Percentiles rank a stretch among this genome's conserved stretches.
Conservation (phyloP, 2,329 filamentous ascomycete genomes). For the Pyrenochaeta sp. region DNA sequence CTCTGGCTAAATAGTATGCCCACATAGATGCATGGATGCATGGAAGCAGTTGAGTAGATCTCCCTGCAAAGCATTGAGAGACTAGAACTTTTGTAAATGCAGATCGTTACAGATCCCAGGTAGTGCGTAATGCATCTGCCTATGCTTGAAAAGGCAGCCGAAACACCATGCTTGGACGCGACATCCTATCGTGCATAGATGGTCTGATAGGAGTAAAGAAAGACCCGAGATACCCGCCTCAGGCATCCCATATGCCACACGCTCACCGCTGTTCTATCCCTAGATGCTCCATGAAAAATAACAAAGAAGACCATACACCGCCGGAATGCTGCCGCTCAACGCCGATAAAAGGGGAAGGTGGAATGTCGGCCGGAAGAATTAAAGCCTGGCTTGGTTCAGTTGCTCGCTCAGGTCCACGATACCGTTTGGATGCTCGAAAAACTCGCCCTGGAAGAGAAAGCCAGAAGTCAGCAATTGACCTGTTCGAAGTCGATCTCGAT, state of each 20-base stretch:
- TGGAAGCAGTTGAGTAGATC: neutral
- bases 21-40: neutral
- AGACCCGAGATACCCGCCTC: constrained; percentile 10
- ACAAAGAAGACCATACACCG: constrained; percentile 22
- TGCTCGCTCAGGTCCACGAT: constrained; percentile 43
- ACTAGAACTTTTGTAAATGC: constrained; percentile 35
- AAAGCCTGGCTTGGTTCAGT: constrained; percentile 46
- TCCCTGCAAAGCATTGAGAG: constrained; percentile 12
- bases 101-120: constrained; percentile 18
- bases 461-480: constrained; percentile 48
- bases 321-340: constrained; percentile 29
- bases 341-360: constrained; percentile 27
- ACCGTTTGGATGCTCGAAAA: constrained; percentile 34
- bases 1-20: neutral
- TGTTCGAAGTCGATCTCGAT: constrained; percentile 47
- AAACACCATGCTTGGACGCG: constrained; percentile 47
- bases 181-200: constrained; percentile 8
- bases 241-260: constrained; percentile 18
- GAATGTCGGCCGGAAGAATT: constrained; percentile 26
- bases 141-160: constrained; percentile 38
- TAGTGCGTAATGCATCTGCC: constrained; percentile 27
- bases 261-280: constrained; percentile 29
- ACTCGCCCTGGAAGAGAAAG: constrained; percentile 40
- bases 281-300: constrained; percentile 24
- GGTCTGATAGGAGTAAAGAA: constrained; percentile 12